phyloP scores from a whole-genome alignment of 169 alveolate genomes.

The Cryptosporidium parvum region DNA sequence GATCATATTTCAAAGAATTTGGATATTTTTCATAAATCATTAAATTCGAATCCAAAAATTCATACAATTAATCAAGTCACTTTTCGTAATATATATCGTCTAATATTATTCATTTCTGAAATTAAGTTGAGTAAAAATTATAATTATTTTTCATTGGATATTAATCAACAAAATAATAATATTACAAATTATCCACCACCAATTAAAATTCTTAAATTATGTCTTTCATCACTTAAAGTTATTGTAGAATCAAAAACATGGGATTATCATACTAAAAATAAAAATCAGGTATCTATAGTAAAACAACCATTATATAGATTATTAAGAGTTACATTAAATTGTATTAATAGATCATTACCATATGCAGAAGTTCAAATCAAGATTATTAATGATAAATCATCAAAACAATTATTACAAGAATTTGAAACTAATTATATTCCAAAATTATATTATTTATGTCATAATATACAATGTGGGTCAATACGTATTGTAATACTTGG shows the following conservation, averaged over 20 bases:
- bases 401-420: constrained; percentile 35
- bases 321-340: constrained; percentile 60
- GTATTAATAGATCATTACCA: constrained; percentile 65
- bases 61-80: background rate
- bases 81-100: constrained; percentile 51
- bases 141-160: constrained; percentile 25
- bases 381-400: constrained; percentile 13
- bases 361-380: constrained; percentile 64
- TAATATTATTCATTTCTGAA: constrained; percentile 59
- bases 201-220: constrained; percentile 28
- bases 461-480: constrained; percentile 59
- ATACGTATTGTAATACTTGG: constrained; percentile 56
- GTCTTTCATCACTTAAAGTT: constrained; percentile 50
- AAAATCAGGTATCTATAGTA: background rate
- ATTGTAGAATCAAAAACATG: constrained; percentile 49
- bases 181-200: constrained; percentile 47
- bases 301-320: constrained; percentile 48
- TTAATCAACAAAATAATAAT: background rate
- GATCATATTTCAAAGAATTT: constrained; percentile 51
- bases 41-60: background rate
- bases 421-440: constrained; percentile 56
- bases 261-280: background rate
- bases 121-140: constrained; percentile 44
- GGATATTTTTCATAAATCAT: constrained; percentile 28
- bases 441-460: constrained; percentile 60